Evolutionary conservation across 305 asterid genomes (phyloP).

Genomic region (Solanum hybrid): DNA sequence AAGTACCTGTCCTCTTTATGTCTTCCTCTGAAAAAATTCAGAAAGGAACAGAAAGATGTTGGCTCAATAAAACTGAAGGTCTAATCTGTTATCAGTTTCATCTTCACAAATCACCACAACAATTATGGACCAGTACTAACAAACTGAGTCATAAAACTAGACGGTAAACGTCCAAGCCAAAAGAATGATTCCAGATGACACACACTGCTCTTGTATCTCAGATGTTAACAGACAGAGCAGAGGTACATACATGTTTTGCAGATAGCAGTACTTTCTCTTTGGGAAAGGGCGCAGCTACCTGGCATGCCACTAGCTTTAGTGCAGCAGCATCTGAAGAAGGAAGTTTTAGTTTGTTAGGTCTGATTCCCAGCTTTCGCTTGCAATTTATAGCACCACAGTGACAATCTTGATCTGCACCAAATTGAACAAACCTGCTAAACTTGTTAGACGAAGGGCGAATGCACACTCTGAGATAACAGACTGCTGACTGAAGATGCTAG

Average conservation of each 20-base stretch:
- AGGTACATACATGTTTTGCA: constrained; percentile 30
- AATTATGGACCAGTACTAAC: neutral
- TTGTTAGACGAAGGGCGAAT: constrained; percentile 35
- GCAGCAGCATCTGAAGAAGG: constrained; percentile 76
- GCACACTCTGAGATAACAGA: neutral
- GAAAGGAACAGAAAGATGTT: neutral
- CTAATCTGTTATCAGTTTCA: neutral
- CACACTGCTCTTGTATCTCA: neutral
- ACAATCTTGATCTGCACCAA: constrained; percentile 98
- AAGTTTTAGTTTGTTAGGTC: constrained; percentile 53
- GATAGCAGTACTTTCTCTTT: constrained; percentile 38
- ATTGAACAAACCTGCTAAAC: constrained; percentile 93
- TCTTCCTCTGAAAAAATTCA: neutral
- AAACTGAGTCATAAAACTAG: neutral
- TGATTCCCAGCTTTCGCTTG: constrained; percentile 80
- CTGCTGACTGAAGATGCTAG: neutral
- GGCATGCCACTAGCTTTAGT: constrained; percentile 50
- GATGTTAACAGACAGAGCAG: neutral
- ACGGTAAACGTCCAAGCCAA: neutral
- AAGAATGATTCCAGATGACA: neutral
- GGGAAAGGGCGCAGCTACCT: constrained; percentile 49
- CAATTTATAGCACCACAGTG: constrained; percentile 81
- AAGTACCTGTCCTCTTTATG: neutral
- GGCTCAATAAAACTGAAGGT: neutral
- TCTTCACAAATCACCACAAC: neutral